phyloP scores from a whole-genome alignment of 177 flowering plant species.

The Telopea speciosissima region DNA sequence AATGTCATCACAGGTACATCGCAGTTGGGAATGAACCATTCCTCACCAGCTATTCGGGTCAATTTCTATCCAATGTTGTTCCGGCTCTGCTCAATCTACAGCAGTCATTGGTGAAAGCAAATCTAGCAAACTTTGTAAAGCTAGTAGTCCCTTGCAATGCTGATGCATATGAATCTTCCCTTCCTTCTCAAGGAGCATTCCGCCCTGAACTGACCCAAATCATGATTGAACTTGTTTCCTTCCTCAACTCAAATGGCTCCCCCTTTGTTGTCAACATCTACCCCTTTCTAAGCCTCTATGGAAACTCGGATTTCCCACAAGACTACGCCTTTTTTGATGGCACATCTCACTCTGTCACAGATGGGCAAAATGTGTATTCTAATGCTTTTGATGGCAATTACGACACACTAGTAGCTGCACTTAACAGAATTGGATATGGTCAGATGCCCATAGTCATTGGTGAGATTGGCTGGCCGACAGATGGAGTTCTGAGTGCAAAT shows the following conservation, averaged over 20 bases:
- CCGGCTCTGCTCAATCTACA: slow-evolving; percentile 81
- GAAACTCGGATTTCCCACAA: slow-evolving; percentile 79
- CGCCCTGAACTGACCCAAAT: slow-evolving; percentile 69
- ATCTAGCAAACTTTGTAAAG: slow-evolving; percentile 64
- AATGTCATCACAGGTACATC: slow-evolving; percentile 53
- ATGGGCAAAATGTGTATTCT: slow-evolving; percentile 66
- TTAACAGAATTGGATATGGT: slow-evolving; percentile 65
- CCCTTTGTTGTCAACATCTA: slow-evolving; percentile 90
- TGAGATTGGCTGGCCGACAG: slow-evolving; percentile 96
- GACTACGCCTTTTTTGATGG: slow-evolving; percentile 95
- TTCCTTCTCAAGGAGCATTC: slow-evolving; percentile 87
- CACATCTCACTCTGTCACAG: slow-evolving; percentile 63
- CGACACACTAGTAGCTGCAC: slow-evolving; percentile 87
- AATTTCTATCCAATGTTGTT: slow-evolving; percentile 54
- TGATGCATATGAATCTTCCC: slow-evolving; percentile 72
- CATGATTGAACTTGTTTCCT: slow-evolving; percentile 68
- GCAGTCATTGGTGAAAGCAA: slow-evolving; percentile 67
- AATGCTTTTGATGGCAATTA: slow-evolving; percentile 94
- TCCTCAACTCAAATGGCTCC: slow-evolving; percentile 78
- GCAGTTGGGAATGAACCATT: slow-evolving; percentile 98
- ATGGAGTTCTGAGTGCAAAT: slow-evolving; percentile 76
- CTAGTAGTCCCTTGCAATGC: slow-evolving; percentile 95
- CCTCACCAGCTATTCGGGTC: slow-evolving; percentile 69
- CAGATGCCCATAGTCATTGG: slow-evolving; percentile 85
- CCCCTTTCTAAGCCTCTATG: slow-evolving; percentile 77